Evolutionary conservation across 2,329 filamentous ascomycete genomes (phyloP).

Genomic region (Phaeomoniella chlamydospora): DNA sequence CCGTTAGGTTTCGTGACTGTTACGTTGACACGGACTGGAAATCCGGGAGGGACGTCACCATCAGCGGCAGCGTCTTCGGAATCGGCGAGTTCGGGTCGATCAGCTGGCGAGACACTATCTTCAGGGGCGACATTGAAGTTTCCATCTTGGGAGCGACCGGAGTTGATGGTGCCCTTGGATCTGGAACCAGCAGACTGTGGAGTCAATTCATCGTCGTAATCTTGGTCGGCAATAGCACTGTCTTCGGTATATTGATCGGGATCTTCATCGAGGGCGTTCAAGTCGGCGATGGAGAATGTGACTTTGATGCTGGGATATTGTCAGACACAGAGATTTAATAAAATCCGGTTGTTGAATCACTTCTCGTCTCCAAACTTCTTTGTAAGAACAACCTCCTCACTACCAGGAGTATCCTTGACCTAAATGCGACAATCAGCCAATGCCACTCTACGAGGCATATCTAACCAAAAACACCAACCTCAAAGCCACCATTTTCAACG

Average conservation of each 20-base stretch:
- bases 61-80: conserved; percentile 39
- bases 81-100: conserved; percentile 43
- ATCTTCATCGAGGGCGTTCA: conserved; percentile 50
- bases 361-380: conserved; percentile 78
- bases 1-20: conserved; percentile 76
- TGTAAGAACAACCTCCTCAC: conserved; percentile 76
- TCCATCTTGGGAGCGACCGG: conserved; percentile 32
- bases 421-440: conserved; percentile 11
- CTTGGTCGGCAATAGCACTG: conserved; percentile 40
- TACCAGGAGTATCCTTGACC: conserved; percentile 62
- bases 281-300: conserved; percentile 71
- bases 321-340: too few species aligned
- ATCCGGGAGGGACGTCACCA: conserved; percentile 38
- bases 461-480: conserved; percentile 33
- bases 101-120: conserved; percentile 40
- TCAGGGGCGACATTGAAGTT: conserved; percentile 42
- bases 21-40: conserved; percentile 73
- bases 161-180: conserved; percentile 40
- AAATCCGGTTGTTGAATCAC: conserved; percentile 49
- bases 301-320: conserved; percentile 49
- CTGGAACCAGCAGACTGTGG: conserved; percentile 41
- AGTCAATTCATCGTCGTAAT: conserved; percentile 40
- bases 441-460: conserved; percentile 4
- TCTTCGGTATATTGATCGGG: conserved; percentile 31
- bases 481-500: conserved; percentile 69